A percentile compares a stretch with the other conserved stretches of the same genome.
These are phyloP conservation scores for Salicornia ramosissima DNA, from an alignment of 148 eudicot species.

Conservation along the genomic window DNA sequence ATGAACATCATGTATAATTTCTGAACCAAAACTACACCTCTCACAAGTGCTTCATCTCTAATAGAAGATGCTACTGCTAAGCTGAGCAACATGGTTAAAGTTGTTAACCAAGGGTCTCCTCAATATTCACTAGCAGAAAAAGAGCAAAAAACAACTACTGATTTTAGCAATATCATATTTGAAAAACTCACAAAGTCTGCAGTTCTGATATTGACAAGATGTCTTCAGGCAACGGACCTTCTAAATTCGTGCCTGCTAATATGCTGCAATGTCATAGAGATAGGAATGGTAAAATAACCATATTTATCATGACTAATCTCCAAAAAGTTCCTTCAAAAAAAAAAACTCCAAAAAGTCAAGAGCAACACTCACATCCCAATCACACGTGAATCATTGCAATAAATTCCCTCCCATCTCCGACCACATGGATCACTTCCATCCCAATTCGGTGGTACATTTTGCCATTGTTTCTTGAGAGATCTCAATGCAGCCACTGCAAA, in stretches of 20 bases:
- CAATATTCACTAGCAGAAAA: background rate
- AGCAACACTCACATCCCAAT: slow-evolving; percentile 25
- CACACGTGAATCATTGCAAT: slow-evolving; percentile 32
- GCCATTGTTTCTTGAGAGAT: slow-evolving; percentile 28
- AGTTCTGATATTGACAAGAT: slow-evolving; percentile 27
- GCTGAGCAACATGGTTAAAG: background rate
- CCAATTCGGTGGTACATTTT: slow-evolving; percentile 36
- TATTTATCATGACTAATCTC: background rate
- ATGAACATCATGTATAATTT: background rate
- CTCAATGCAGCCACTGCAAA: slow-evolving; percentile 28
- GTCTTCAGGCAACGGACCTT: slow-evolving; percentile 31
- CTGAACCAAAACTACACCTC: background rate
- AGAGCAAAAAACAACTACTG: background rate
- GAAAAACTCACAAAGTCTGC: slow-evolving; percentile 27
- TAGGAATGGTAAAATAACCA: background rate
- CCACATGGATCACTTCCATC: slow-evolving; percentile 33
- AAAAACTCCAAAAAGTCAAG: background rate
- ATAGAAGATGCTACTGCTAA: background rate
- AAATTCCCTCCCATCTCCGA: slow-evolving; percentile 33
- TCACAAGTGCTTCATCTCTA: background rate
- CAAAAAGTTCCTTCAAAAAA: no score
- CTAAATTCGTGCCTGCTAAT: slow-evolving; percentile 27
- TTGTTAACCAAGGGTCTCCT: background rate
- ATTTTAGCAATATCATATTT: background rate
- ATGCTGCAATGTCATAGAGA: slow-evolving; percentile 20